Base-by-base conservation (phyloP, 1,284 basidiomycete genomes). In the Sphagnurus paluster region DNA sequence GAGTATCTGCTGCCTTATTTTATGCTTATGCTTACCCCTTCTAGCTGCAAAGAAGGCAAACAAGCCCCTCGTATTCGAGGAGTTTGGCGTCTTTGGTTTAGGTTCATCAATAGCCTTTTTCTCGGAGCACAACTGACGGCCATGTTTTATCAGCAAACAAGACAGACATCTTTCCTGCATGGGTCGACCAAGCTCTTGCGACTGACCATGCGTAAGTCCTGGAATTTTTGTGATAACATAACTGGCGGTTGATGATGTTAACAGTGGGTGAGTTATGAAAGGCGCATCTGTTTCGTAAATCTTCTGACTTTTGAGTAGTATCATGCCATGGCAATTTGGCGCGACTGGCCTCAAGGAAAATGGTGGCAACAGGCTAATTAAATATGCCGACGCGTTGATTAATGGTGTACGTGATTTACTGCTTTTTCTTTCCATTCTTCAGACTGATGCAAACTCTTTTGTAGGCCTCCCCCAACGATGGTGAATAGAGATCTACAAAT, bases 241-340 rank as follows among this genome's bases (percentile, higher is more conserved):
- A 24, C 17, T 14, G 8, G 26, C 8, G 20, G 21, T 2, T 4
- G 1, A 32, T 20, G 17, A 16, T 42, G 9, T n/a, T 39, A 23
- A 38, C 41, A 67, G 65, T 36, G 66, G 66, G 67, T 63, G 50
- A 47, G 60, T 52, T 32, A 34, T 42, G 16, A 32, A 28, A 20
- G 17, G 23, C 19, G 6, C 35, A n/a, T 17, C 14, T 4, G 16
- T 16, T 25, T 29, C n/a, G n/a, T 5, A 2, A 34, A 13, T 29
- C 9, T 11, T 21, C 25, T 44, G n/a, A 28, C 33, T 32, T 6
- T 24, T 23, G 26, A 48, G 6, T 37, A 77, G 79, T 1, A 77
- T 80, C 43, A 72, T 81, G 68, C 77, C 76, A 1, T 82, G 78
- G 78, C 78, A 82, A 61, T 80, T 76, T 50, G 77, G 79, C 9